phyloP scores from a whole-genome alignment of 768 basidiomycete species.

The Exsudoporus frostii region DNA sequence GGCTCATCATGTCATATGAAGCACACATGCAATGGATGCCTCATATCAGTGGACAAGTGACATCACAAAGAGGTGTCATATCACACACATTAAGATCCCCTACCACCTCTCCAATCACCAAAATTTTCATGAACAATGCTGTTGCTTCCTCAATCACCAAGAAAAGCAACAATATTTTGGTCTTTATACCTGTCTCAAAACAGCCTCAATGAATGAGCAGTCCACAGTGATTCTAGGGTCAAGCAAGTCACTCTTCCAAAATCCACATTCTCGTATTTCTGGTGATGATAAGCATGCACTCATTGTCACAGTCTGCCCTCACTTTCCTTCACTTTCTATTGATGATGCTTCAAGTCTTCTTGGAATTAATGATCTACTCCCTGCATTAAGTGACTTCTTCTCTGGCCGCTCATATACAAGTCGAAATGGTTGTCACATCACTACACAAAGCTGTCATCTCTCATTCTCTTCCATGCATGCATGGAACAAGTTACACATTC shows the following conservation, averaged over 20 bases:
- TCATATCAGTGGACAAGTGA: conserved; percentile 15
- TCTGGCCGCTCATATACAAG: neutral
- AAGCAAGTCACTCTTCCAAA: neutral
- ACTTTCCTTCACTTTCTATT: conserved; percentile 10
- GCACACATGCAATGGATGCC: conserved; percentile 29
- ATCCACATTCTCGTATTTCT: neutral
- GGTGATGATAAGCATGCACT: neutral
- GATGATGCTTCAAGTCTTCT: neutral
- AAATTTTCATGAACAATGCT: conserved; percentile 5
- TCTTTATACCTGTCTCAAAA: neutral
- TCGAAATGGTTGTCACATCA: neutral
- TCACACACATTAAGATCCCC: conserved; percentile 1
- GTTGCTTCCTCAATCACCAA: conserved; percentile 1
- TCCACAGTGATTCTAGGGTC: neutral
- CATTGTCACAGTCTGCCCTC: neutral
- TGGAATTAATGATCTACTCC: conserved; percentile 1
- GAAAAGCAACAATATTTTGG: conserved; percentile 8
- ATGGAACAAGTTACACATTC: conserved; percentile 8
- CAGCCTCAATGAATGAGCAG: no score
- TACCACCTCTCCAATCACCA: neutral
- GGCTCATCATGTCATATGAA: conserved; percentile 12
- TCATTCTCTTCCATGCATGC: neutral
- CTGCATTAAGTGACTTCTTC: conserved; percentile 5
- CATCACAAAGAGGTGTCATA: conserved; percentile 11
- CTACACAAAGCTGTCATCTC: neutral